These are phyloP conservation scores for Gilbertella persicaria DNA, from an alignment of 371 early-diverging fungal genomes.

Conservation along the genomic window DNA sequence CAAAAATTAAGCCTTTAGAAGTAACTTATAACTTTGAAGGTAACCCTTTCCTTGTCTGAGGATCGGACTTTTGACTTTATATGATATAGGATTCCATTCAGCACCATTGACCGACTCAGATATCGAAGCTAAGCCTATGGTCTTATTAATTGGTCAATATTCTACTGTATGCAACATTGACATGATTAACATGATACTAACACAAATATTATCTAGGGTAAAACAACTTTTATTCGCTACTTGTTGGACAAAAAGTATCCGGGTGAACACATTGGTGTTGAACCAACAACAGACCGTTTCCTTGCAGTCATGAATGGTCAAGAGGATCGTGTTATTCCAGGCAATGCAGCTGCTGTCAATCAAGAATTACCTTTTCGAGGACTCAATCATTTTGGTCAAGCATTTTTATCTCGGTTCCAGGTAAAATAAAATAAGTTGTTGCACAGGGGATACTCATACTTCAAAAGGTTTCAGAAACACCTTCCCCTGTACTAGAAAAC, in stretches of 20 bases:
- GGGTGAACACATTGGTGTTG: constrained; percentile 84
- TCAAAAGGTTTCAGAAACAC: constrained; percentile 69
- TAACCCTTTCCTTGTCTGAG: constrained; percentile 7
- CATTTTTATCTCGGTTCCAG: constrained; percentile 83
- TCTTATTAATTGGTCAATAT: constrained; percentile 84
- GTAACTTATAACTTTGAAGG: constrained; percentile 77
- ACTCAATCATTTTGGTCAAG: constrained; percentile 75
- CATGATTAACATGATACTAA: neutral
- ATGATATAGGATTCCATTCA: constrained; percentile 65
- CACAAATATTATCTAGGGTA: constrained; percentile 53
- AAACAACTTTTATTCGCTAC: constrained; percentile 84
- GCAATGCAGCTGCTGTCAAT: constrained; percentile 88
- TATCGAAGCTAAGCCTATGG: constrained; percentile 85
- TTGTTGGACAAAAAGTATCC: constrained; percentile 82
- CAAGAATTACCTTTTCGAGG: constrained; percentile 83
- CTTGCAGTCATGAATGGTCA: constrained; percentile 81
- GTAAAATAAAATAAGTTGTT: too few relatives aligned
- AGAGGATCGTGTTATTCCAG: constrained; percentile 78
- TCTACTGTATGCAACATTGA: constrained; percentile 55
- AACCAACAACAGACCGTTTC: constrained; percentile 88
- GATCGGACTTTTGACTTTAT: too few relatives aligned
- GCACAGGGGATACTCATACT: too few relatives aligned
- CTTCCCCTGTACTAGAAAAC: constrained; percentile 71
- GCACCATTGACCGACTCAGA: constrained; percentile 77
- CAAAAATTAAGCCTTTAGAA: constrained; percentile 75